Conservation (phyloP, 2,329 filamentous ascomycete genomes). For the Aspergillus felis region DNA sequence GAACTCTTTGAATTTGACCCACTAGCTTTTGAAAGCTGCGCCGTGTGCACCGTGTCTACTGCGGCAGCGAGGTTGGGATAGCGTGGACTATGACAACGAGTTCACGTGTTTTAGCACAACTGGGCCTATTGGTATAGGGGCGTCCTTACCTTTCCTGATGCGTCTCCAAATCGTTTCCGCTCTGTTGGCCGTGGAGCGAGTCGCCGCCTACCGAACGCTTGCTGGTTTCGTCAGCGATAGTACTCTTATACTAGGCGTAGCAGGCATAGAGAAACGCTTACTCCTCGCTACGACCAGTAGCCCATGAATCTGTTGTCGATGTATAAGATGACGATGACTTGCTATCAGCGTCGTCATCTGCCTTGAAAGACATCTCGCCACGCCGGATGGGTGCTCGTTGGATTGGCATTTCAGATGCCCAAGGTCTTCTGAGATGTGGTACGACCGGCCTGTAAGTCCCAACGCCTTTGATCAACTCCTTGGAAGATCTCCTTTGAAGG, state of each 20-base stretch:
- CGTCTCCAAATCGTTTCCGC: not conserved
- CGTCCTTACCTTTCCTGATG: conserved; percentile 5
- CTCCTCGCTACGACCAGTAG: conserved; percentile 17
- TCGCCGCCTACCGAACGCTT: conserved; percentile 7
- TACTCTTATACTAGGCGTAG: not conserved
- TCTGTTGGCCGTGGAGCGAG: not conserved
- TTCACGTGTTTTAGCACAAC: not conserved
- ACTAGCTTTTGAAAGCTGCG: not conserved
- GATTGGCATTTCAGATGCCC: conserved; percentile 13
- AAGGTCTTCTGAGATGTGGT: conserved; percentile 8
- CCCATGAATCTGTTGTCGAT: conserved; percentile 22
- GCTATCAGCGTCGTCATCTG: conserved; percentile 9
- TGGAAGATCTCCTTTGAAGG: not conserved
- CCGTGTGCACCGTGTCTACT: not conserved
- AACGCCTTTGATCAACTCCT: not conserved
- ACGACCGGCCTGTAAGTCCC: not conserved
- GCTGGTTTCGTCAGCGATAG: conserved; percentile 8
- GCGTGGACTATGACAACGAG: not conserved
- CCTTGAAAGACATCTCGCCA: not conserved
- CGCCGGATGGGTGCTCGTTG: conserved; percentile 1
- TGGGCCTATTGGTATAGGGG: not conserved
- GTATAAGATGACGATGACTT: conserved; percentile 12
- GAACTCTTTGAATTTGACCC: not conserved
- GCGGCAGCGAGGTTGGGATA: not conserved
- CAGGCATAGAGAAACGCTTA: conserved; percentile 9